Evolutionary conservation across 2,329 filamentous ascomycete genomes (phyloP).

Genomic region (Talaromyces sp.): DNA sequence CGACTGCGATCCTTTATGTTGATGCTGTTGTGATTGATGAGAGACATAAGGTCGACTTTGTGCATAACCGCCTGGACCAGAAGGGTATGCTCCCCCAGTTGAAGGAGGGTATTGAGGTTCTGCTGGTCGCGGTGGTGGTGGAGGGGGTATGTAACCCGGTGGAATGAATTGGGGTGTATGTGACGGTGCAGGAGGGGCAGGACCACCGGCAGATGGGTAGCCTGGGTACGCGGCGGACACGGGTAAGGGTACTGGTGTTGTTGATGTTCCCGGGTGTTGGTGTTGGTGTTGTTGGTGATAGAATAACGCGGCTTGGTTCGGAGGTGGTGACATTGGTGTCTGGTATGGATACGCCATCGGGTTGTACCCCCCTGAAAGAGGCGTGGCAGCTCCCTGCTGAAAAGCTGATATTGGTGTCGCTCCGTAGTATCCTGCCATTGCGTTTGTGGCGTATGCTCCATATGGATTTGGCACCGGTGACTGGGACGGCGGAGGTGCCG

Average conservation of each 20-base stretch:
- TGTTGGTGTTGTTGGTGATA: conserved; percentile 7
- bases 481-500: conserved; percentile 28
- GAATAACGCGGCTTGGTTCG: conserved; percentile 34
- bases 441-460: conserved; percentile 27
- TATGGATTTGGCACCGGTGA: conserved; percentile 36
- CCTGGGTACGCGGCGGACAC: conserved; percentile 25
- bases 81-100: conserved; percentile 49
- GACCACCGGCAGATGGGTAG: conserved; percentile 25
- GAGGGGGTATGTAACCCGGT: conserved; percentile 62
- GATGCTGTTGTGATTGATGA: conserved; percentile 33
- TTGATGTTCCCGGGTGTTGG: conserved; percentile 11
- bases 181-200: conserved; percentile 25
- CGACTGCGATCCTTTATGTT: conserved; percentile 30
- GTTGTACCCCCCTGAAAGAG: conserved; percentile 43
- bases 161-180: conserved; percentile 48
- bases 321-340: conserved; percentile 39
- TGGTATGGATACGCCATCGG: conserved; percentile 48
- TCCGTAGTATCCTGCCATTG: conserved; percentile 26
- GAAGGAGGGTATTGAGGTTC: conserved; percentile 40
- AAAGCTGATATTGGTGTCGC: conserved; percentile 27
- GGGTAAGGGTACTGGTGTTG: conserved; percentile 11
- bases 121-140: conserved; percentile 61
- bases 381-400: conserved; percentile 39
- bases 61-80: conserved; percentile 53
- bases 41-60: conserved; percentile 41